phyloP scores from a whole-genome alignment of 441 rosid genomes.

The Bocquillonia castaneifolia region DNA sequence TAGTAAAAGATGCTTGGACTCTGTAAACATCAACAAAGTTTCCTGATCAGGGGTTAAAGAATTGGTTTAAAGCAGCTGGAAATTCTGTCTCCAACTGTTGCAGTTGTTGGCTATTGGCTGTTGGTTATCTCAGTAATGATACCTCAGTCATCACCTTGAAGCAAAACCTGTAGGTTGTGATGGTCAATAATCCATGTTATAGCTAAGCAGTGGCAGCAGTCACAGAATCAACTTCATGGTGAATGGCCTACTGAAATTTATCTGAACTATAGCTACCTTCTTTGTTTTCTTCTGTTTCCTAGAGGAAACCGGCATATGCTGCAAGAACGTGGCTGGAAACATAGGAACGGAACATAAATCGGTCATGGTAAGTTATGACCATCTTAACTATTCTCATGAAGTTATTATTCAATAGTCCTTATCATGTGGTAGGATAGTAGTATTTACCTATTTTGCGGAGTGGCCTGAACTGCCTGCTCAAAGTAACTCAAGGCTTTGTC shows the following conservation, averaged over 20 bases:
- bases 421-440: background rate
- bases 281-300: conserved; percentile 56
- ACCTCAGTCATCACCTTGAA: too few relatives aligned
- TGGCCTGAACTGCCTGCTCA: conserved; percentile 54
- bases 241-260: conserved; percentile 19
- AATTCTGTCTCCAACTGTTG: too few relatives aligned
- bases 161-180: too few relatives aligned
- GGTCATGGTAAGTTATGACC: background rate
- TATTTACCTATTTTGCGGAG: conserved; percentile 52
- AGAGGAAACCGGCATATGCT: conserved; percentile 71
- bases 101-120: too few relatives aligned
- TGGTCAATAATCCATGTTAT: background rate
- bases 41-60: too few relatives aligned
- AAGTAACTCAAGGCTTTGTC: conserved; percentile 54
- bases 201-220: conserved; percentile 21
- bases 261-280: conserved; percentile 26
- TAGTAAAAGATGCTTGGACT: too few relatives aligned
- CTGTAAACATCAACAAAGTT: too few relatives aligned
- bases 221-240: conserved; percentile 15
- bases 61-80: too few relatives aligned
- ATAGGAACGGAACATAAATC: conserved; percentile 2
- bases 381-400: background rate
- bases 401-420: background rate
- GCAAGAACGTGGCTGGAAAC: conserved; percentile 60
- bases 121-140: too few relatives aligned